Evolutionary conservation across 768 basidiomycete genomes (phyloP).

Genomic region (Boletus vermiculosoides): DNA sequence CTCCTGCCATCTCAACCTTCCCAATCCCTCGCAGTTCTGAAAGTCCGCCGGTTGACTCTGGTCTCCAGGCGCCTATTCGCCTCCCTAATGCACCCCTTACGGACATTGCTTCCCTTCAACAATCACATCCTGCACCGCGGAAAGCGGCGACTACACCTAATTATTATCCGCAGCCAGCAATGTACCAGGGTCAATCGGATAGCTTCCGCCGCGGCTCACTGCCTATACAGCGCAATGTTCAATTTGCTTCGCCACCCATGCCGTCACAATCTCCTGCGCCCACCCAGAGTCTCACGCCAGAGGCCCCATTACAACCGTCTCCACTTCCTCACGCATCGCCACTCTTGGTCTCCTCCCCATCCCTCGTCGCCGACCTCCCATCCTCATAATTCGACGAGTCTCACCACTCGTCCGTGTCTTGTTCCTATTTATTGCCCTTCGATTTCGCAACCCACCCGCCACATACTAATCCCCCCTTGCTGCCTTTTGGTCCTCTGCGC

Average conservation of each 20-base stretch:
- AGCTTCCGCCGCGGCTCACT: conserved; percentile 33
- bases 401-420: conserved; percentile 12
- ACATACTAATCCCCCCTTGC: conserved; percentile 4
- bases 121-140: conserved; percentile 32
- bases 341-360: conserved; percentile 22
- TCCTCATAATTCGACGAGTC: conserved; percentile 16
- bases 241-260: conserved; percentile 33
- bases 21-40: conserved; percentile 57
- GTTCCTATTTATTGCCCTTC: conserved; percentile 31
- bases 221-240: conserved; percentile 28
- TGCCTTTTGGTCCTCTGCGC: conserved; percentile 20
- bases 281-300: conserved; percentile 28
- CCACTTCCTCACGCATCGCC: conserved; percentile 31
- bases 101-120: conserved; percentile 59
- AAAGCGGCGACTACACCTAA: conserved; percentile 33
- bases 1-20: conserved; percentile 58
- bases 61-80: conserved; percentile 49
- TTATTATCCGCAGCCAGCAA: conserved; percentile 33
- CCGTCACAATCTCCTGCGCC: conserved; percentile 27
- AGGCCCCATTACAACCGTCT: conserved; percentile 22
- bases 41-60: conserved; percentile 50
- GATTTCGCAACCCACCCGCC: conserved; percentile 19
- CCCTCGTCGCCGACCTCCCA: conserved; percentile 20
- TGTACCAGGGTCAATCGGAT: conserved; percentile 32
- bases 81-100: conserved; percentile 71